phyloP scores from a whole-genome alignment of 768 basidiomycete species.

The Amyloporia xantha region DNA sequence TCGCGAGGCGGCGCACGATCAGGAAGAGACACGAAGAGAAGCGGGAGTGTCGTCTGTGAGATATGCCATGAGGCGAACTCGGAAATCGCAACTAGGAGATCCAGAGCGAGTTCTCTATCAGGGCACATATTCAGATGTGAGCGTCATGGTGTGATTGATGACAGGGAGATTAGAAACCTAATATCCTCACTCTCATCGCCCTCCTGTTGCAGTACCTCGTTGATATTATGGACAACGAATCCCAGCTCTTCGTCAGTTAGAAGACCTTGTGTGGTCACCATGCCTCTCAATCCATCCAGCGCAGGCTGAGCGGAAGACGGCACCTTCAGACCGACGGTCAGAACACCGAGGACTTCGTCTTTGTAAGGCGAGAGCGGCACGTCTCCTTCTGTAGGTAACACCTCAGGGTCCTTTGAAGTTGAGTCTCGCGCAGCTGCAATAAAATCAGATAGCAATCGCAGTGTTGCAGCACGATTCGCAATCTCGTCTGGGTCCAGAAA shows the following conservation, averaged over 20 bases:
- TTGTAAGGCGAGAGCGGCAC: constrained; percentile 53
- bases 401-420: constrained; percentile 18
- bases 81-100: constrained; percentile 59
- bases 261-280: constrained; percentile 59
- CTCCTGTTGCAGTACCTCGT: constrained; percentile 56
- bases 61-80: constrained; percentile 55
- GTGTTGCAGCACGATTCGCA: constrained; percentile 56
- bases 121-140: neutral
- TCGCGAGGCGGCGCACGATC: constrained; percentile 52
- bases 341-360: constrained; percentile 66
- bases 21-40: constrained; percentile 72
- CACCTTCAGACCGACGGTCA: constrained; percentile 51
- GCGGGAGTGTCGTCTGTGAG: constrained; percentile 68
- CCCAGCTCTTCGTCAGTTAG: constrained; percentile 69
- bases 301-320: constrained; percentile 49
- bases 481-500: constrained; percentile 70
- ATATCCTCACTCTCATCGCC: constrained; percentile 42
- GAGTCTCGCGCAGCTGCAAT: constrained; percentile 48
- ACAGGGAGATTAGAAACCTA: constrained; percentile 26
- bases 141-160: neutral
- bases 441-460: constrained; percentile 62
- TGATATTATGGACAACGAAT: constrained; percentile 70
- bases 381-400: constrained; percentile 18
- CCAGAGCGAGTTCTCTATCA: constrained; percentile 50
- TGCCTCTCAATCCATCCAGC: constrained; percentile 54